Evolutionary conservation across 495 filamentous ascomycete species (phyloP), one percentile per base, ranked within the genome.

Genomic region (Diplogelasinospora grovesii): DNA sequence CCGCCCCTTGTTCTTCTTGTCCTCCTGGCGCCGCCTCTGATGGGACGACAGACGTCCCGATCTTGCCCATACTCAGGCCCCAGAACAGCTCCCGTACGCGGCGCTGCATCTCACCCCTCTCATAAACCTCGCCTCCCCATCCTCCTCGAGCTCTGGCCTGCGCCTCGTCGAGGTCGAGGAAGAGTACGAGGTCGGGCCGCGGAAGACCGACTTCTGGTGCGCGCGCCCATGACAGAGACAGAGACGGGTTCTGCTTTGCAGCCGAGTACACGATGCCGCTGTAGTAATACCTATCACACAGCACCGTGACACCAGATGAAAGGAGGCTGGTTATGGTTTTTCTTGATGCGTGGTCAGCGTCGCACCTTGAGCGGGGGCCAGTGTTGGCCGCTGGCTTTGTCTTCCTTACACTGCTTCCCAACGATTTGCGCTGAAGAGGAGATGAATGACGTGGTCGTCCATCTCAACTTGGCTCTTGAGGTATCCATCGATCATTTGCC

Each of bases 201-300:
- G 93, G 92, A 7, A 98, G 69, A 4, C 92, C 92, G 15, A 85
- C 70, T 53, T 98, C 92, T 4, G 92, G 88, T 25, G 77, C 73
- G 29, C 75, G 71, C 27, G 86, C 86, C 86, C 90, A 96, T 3
- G 74, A 61, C 5, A 97, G 63, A 1, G 74, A 69, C 7, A 95
- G 70, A 5, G 61, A 65, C 6, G 79, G 76, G 53, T 85, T 85
- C 16, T 74, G 68, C 53, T 96, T 96, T 0, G 92, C 92, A n/a
- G 87, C 85, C n/a, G 82, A 86, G 65, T 97, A 98, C 14, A 95
- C 87, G 32, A 86, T 83, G 13, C 92, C 92, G 24, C 82, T 87
- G 64, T 95, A 88, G 53, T 90, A 93, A 64, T 96, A 98, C 27
- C 92, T 80, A 61, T 98, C 92, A 38, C 89, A 77, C 21, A 98